Base-by-base conservation (phyloP, 2,329 filamentous ascomycete genomes). In the Diplocarpon rosae region DNA sequence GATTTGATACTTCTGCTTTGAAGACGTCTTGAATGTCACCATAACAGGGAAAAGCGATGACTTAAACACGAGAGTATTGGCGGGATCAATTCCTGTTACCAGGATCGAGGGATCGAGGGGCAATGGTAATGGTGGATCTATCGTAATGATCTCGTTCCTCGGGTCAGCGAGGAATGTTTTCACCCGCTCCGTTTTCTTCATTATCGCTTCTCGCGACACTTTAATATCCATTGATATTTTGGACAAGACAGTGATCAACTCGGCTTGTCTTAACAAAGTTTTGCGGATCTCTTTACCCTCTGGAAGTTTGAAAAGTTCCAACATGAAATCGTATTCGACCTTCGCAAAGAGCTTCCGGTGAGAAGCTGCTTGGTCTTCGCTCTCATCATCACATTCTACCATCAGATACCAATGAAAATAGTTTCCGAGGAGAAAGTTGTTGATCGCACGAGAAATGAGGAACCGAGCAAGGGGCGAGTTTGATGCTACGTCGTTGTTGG, bases 401-500 rank as follows among this genome's bases (percentile, higher is more conserved):
- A 95, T 95, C 2, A 98, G 72, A 63, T 96, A 98, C 92, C 92
- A 98, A 63, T 95, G 86, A 43, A 98, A 78, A 65, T 93, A 95
- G 61, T 94, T 98, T 27, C 90, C 92, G 1, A 98, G 73, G 48
- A 84, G 82, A 58, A 95, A 85, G 59, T 94, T 96, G 50, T 82
- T 79, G 12, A 85, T 83, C 3, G 92, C 93, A 30, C 92, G 78
- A 1, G 84, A 78, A 45, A 98, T 92, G 2, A 98, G 71, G 59
- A 98, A 98, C 17, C 77, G 78, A 2, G 89, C 90, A 5, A 98
- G 69, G 0, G 89, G 95, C 0, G 89, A 95, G 56, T 92, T 83
- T 37, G 78, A 73, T 0, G 73, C 69, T 34, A 72, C 70, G 52
- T 86, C 77, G 46, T 76, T 68, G n/a, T 74, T 72, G 1, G 74